Evolutionary conservation across 345 rosid genomes (phyloP).

Genomic region (Theobroma cacao): DNA sequence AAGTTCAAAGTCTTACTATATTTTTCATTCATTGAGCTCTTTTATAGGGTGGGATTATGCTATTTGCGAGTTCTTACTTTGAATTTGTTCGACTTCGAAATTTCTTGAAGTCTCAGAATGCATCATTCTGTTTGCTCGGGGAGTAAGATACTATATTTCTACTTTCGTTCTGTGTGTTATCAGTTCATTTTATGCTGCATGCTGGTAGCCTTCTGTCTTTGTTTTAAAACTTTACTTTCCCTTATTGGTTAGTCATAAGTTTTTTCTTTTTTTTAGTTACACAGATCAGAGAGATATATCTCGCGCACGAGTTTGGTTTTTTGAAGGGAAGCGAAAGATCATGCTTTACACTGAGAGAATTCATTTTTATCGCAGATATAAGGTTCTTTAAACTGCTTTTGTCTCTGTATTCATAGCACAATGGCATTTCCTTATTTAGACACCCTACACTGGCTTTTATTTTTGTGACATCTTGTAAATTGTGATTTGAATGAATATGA

Average conservation of each 20-base stretch:
- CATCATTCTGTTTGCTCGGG: conserved; percentile 84
- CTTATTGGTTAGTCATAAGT: background rate
- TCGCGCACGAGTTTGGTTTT: conserved; percentile 74
- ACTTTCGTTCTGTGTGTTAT: background rate
- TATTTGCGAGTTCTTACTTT: conserved; percentile 81
- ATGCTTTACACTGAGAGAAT: conserved; percentile 91
- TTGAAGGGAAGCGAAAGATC: conserved; percentile 63
- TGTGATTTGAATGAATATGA: background rate
- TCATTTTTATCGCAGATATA: conserved; percentile 83
- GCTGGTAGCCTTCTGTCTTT: background rate
- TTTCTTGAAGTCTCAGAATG: conserved; percentile 78
- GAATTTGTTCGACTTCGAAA: conserved; percentile 82
- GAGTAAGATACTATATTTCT: conserved; percentile 56
- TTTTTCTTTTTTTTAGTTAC: conserved; percentile 44
- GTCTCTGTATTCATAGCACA: background rate
- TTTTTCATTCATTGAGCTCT: background rate
- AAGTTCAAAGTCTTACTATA: background rate
- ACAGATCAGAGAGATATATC: conserved; percentile 68
- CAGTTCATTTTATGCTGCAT: background rate
- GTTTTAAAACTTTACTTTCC: conserved; percentile 4
- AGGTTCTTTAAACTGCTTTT: conserved; percentile 39
- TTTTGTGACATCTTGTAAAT: background rate
- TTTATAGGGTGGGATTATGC: conserved; percentile 81
- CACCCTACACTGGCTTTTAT: background rate
- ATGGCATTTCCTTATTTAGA: background rate